Conservation (phyloP, 441 rosid species). For the Brassica balearica region DNA sequence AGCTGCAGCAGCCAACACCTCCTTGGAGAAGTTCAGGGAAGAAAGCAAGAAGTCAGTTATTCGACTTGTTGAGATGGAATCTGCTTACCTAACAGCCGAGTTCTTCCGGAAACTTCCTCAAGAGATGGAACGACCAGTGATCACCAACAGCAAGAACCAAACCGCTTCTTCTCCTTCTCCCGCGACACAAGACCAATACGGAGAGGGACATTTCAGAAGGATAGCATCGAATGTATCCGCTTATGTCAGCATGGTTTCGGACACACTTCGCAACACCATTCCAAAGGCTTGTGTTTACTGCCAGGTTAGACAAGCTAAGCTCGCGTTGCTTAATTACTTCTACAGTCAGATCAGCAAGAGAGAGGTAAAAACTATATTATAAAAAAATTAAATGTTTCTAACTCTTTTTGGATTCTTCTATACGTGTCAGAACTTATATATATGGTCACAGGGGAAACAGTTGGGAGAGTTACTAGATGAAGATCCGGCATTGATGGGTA, state of each 20-base stretch:
- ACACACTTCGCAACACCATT: constrained; percentile 68
- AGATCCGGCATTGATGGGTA: constrained; percentile 92
- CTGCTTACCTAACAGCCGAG: constrained; percentile 84
- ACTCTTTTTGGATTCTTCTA: background rate
- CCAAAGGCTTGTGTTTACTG: constrained; percentile 90
- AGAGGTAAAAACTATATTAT: constrained; percentile 54
- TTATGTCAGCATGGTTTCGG: constrained; percentile 80
- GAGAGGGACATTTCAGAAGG: constrained; percentile 76
- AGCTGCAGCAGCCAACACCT: constrained; percentile 64
- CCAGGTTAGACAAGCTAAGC: constrained; percentile 84
- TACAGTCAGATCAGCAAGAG: constrained; percentile 67
- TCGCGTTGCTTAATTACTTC: constrained; percentile 73
- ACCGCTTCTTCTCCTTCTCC: constrained; percentile 34
- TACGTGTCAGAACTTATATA: background rate
- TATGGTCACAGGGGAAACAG: constrained; percentile 67
- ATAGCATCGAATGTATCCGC: constrained; percentile 81
- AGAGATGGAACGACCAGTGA: constrained; percentile 64
- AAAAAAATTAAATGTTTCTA: background rate
- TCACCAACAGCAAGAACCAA: constrained; percentile 45
- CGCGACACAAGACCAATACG: constrained; percentile 54
- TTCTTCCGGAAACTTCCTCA: constrained; percentile 86
- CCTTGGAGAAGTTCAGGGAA: constrained; percentile 83
- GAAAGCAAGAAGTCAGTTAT: constrained; percentile 79
- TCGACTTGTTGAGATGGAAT: constrained; percentile 91
- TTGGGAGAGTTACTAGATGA: constrained; percentile 76